Base-by-base conservation (phyloP, 176 grass and related monocot genomes). In the Puya raimondii region DNA sequence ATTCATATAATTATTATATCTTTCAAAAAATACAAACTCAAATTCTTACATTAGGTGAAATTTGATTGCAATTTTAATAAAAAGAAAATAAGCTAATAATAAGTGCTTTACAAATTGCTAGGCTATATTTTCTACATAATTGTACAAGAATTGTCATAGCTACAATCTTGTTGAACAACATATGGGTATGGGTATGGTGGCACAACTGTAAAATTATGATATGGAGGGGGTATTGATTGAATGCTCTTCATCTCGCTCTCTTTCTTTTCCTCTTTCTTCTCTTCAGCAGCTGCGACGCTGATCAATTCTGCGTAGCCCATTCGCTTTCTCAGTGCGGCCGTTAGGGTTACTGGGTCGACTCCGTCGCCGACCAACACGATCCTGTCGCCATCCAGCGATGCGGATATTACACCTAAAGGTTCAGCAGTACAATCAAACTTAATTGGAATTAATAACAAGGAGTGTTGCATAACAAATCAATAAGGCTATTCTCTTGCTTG, bases 271-370 rank as follows among this genome's bases (percentile, higher is more conserved):
- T 68, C 87, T 64, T 76, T 82, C 70, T 83, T 86, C 23, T 87
- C 86, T 11, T 86, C 80, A 0, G 76, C 86, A 12, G 82, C 81
- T 1, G 69, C 77, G 21, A 88, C 76, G 33, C 72, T 89, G 22
- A 89, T 73, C 26, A 94, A 70, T 57, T 94, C 90, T 3, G 68
- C 80, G 70, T 94, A 67, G 50, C 83, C 83, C 21, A 94, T 79
- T 29, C 74, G 54, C 3, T 73, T 82, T 20, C 86, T 78, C 22
- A 94, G 83, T 63, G 72, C 64, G 13, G 47, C 86, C 2, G 86
- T 89, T 47, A 94, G 74, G n/a, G 80, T 50, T 27, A 94, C 77
- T 0, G 84, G 69, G 57, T 94, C 90, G 1, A 83, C 84, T 0
- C 86, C 83, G 0, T 89, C 65, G 16, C 86, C 83, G 51, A 87